Evolutionary conservation across 305 asterid genomes (phyloP), one percentile per base, ranked within the genome.

Genomic region (Fraxinus greggii): DNA sequence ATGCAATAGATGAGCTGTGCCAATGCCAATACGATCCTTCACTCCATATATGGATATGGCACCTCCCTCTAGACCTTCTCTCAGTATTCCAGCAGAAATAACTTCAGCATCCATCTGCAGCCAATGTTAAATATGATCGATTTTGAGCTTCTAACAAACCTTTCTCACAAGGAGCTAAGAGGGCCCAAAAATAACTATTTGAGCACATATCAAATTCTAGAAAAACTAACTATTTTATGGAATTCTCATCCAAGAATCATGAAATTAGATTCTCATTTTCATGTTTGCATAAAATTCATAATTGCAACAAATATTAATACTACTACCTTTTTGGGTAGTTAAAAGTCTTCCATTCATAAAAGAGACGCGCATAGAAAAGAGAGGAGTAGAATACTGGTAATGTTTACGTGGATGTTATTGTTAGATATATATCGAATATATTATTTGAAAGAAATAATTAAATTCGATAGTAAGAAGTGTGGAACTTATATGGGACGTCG

Each of bases 61-160:
- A 77, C 98, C 97, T 59, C 87, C 91, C 83, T 91, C 97, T 0
- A 93, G 54, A 32, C 87, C 90, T 89, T 92, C 91, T 85, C 93
- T 82, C 76, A 93, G 88, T 56, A 95, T 81, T 67, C 93, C 98
- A 72, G 97, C 97, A 56, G 95, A 92, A 69, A 95, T 93, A 82
- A 94, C 96, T 85, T 95, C 96, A 3, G 97, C 98, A 86, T 95
- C 99, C 99, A 93, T 95, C 97, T 95, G 91, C 82, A 80, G 59
- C 67, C 51, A 84, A 24, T 28, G 82, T 35, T 69, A 81, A 19
- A 45, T 77, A 81, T 54, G n/a, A 51, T 72, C 72, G 75, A 29
- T 54, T 29, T 12, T 29, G 31, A 45, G 63, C 32, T 67, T 72
- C 72, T 21, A 1, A 4, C 45, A 77, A 40, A 38, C 61, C 63